Evolutionary conservation across 2,329 filamentous ascomycete genomes (phyloP), one percentile per base, ranked within the genome.

Genomic region (Cladophialophora carrionii): DNA sequence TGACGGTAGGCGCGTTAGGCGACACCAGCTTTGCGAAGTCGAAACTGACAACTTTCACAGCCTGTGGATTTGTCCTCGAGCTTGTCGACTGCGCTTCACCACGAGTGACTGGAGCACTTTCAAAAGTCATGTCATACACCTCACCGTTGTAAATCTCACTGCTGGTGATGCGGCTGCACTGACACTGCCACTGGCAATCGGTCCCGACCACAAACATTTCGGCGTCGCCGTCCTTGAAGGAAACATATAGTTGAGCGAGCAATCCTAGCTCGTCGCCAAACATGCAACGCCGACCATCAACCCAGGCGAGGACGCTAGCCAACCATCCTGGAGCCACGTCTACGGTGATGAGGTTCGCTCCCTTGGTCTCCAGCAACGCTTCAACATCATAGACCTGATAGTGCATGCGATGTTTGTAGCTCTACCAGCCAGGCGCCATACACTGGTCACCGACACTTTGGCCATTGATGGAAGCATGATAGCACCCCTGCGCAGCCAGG

Each of bases 301-400:
- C 66, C 1, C 76, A 74, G 0, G 71, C 75, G 2, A 81, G 69
- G 1, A 75, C 74, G 4, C 73, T 74, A 1, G 72, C 71, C 67
- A 76, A 84, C 83, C 83, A 85, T 1, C 84, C 83, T 67, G 84
- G 82, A 1, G 76, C 82, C 24, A 84, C 75, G 14, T 77, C 75
- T 3, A 78, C 75, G 0, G 75, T 78, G 37, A 84, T 72, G 0
- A 73, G 73, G 68, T 84, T 84, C 2, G 22, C 12, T 3, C 70
- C 63, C 2, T 75, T 76, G 0, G 69, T 51, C 2, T 60, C 63
- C 1, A 85, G 62, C 0, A 82, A 74, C 0, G 74, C 65, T 0
- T 78, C 79, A 1, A 86, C 80, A 65, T 87, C 82, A 61, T 82
- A 84, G 0, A 80, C 82, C 62, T 86, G 79, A 65, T 86, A 87